Evolutionary conservation across 768 basidiomycete species (phyloP), one percentile per base, ranked within the genome.

Genomic region (Lactarius deliciosus): DNA sequence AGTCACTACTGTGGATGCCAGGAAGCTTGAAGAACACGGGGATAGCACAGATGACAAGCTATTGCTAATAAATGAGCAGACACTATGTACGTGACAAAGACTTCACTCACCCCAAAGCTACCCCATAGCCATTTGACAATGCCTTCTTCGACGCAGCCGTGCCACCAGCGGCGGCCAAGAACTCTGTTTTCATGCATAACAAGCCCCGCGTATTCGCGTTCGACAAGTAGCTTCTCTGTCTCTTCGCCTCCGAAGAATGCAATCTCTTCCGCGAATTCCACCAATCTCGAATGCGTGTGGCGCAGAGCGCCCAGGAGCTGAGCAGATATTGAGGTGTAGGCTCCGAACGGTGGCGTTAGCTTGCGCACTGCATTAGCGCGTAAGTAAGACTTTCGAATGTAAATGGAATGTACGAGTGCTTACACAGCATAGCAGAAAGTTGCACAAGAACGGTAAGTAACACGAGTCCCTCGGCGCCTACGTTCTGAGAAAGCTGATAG

Each of bases 121-220:
- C 96, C 96, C 96, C 96, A 99, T 9, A 96, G 73, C 90, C 89
- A 98, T 78, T 99, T 98, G 73, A 98, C 89, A 54, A 99, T 88
- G 2, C 92, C 94, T 76, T 98, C 96, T 76, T 99, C 96, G 20
- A 89, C 85, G 74, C 94, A 91, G 2, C 90, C 87, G 76, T 96
- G 93, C 90, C 89, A 92, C 84, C 96, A 92, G 40, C 90, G 81
- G 68, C 90, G 87, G 32, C 83, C 79, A 71, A 96, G 80, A 2
- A 96, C 90, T 65, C 83, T 83, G 70, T 90, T 90, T 76, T 95
- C 90, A 71, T 98, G 96, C 74, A 87, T 87, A 65, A 96, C 82
- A 30, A 96, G 81, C 8, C 85, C 85, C 34, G 89, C 89, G 75
- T 96, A 98, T 70, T 92, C 91, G 57, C 92, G 82, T 76, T 98